phyloP scores from a whole-genome alignment of 2,329 filamentous ascomycete species.

The Xylaria sp. region DNA sequence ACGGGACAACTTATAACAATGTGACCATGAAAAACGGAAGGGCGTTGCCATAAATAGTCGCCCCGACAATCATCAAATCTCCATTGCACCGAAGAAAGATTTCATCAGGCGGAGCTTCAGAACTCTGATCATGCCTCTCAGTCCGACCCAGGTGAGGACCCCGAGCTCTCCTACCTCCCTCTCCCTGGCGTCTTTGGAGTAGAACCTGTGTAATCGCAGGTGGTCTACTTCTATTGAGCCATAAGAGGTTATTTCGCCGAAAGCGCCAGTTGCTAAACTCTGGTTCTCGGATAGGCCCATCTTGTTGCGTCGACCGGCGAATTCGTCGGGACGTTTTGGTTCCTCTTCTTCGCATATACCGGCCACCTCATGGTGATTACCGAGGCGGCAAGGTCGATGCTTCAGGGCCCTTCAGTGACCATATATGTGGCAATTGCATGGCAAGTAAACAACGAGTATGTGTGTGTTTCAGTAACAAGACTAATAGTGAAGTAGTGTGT shows the following conservation, averaged over 20 bases:
- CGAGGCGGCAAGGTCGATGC: conserved; percentile 11
- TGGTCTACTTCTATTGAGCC: neutral
- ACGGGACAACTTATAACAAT: neutral
- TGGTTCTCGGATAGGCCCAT: conserved; percentile 25
- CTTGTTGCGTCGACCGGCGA: conserved; percentile 38
- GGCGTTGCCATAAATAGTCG: neutral
- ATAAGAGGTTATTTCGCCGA: neutral
- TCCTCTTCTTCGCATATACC: conserved; percentile 39
- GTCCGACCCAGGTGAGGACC: neutral
- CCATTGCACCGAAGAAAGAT: neutral
- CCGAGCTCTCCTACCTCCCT: neutral
- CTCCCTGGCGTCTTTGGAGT: neutral
- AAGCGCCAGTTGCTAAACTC: conserved; percentile 10
- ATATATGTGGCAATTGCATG: conserved; percentile 40
- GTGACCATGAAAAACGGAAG: neutral
- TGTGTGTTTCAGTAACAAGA: neutral
- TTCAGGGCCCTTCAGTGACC: conserved; percentile 26
- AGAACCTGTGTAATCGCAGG: neutral
- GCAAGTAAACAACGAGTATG: neutral
- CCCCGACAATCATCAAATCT: neutral
- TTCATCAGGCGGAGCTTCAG: neutral
- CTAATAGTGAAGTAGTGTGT: conserved; percentile 11
- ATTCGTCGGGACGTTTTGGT: conserved; percentile 40
- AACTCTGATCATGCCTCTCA: neutral
- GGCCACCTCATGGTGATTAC: conserved; percentile 30